phyloP scores from a whole-genome alignment of 805 yeast species.

The Saccharomycopsis javanensis region DNA sequence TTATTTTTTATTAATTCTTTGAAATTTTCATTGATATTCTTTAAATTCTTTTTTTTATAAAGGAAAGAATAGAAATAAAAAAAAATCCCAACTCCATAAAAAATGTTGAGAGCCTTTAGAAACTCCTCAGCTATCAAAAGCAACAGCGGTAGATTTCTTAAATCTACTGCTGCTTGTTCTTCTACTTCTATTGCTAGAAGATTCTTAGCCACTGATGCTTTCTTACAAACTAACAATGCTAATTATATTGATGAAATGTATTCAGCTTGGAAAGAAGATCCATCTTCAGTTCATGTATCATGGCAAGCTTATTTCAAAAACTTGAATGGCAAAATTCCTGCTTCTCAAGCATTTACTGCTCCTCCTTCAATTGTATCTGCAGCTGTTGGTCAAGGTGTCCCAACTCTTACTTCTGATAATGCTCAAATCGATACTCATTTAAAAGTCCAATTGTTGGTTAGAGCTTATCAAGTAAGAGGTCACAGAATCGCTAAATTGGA shows the following conservation, averaged over 20 bases:
- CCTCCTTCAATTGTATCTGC: constrained; percentile 87
- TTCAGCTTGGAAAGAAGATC: constrained; percentile 87
- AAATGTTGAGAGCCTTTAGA: constrained; percentile 16
- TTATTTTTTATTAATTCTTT: background rate
- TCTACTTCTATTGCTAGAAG: background rate
- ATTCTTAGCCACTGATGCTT: constrained; percentile 42
- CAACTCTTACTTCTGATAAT: constrained; percentile 33
- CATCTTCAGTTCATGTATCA: constrained; percentile 82
- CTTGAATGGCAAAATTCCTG: constrained; percentile 58
- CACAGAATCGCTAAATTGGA: constrained; percentile 92
- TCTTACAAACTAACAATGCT: constrained; percentile 76
- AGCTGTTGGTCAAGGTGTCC: constrained; percentile 61
- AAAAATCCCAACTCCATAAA: background rate
- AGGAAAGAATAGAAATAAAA: background rate
- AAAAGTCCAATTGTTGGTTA: constrained; percentile 90
- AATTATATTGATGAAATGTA: constrained; percentile 97
- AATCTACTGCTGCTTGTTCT: constrained; percentile 1
- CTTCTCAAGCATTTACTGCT: constrained; percentile 70
- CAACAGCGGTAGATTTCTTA: background rate
- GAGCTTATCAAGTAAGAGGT: constrained; percentile 98
- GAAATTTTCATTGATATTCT: background rate
- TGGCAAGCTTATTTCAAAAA: constrained; percentile 97
- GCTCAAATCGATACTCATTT: constrained; percentile 76
- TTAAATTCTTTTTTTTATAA: background rate
- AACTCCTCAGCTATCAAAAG: background rate